Base-by-base conservation (phyloP, 331 rosid genomes). In the Malus hybrid region DNA sequence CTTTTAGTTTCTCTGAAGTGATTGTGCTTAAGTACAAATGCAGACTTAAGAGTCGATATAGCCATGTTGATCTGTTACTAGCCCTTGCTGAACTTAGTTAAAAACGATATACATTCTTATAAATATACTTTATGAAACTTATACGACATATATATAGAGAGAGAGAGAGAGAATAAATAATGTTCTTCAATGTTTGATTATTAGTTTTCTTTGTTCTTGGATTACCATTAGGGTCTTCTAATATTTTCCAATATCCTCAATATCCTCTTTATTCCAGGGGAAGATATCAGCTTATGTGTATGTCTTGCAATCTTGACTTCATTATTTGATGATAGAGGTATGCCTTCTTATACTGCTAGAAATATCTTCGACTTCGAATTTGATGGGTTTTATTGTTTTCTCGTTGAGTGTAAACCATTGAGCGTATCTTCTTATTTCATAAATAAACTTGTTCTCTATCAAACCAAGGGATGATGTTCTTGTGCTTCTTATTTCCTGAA, bases 281-380 rank as follows among this genome's bases (percentile, higher is more conserved):
- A 92, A 90, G 99, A 94, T 80, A 90, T 90, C 36, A 85, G 96
- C 68, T 71, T 90, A 70, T 94, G 97, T 19, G 87, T 94, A 75
- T 92, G 99, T 70, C 82, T 94, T 76, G 96, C 97, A 13, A 87
- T 94, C 83, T 76, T 94, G 87, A 81, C 86, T 60, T 82, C 96
- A 42, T 79, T 94, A 83, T 92, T 85, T 48, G 88, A 85, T 58
- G 91, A 90, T 15, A 76, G 76, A 88, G 97, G 97, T 94, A 82
- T 46, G 52, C 72, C 19, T 76, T 22, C 72, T 68, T 56, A 63
- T 57, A 53, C 68, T 78, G 60, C 80, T 50, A 30, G 74, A 78
- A 62, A 32, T 28, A 39, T 74, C 26, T 64, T 33, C 48, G 1
- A 34, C 39, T 32, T 34, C 2, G 9, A 65, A 33, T 19, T 65